Conservation (phyloP, 768 basidiomycete genomes). For the Hydnomerulius pinastri region DNA sequence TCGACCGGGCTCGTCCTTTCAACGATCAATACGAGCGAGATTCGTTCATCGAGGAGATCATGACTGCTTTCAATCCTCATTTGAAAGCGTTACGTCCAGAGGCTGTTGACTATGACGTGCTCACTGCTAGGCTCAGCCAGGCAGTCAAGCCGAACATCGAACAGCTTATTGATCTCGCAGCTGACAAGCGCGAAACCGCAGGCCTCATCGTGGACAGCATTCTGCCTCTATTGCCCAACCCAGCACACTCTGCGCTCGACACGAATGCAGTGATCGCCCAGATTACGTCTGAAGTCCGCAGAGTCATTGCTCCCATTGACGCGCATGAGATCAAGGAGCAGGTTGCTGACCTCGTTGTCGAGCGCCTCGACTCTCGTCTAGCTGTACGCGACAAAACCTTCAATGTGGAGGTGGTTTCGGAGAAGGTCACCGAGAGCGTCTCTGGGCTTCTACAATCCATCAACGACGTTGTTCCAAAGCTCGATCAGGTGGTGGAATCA, state of each 20-base stretch:
- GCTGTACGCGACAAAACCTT: slow-evolving; percentile 74
- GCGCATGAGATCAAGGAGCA: slow-evolving; percentile 88
- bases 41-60: slow-evolving; percentile 59
- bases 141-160: slow-evolving; percentile 89
- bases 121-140: slow-evolving; percentile 75
- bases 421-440: slow-evolving; percentile 57
- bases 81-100: slow-evolving; percentile 63
- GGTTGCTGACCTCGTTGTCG: slow-evolving; percentile 85
- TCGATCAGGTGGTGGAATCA: slow-evolving; percentile 43
- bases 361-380: slow-evolving; percentile 78
- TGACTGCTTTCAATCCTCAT: slow-evolving; percentile 58
- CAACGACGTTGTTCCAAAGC: slow-evolving; percentile 38
- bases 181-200: slow-evolving; percentile 87
- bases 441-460: slow-evolving; percentile 44
- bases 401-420: slow-evolving; percentile 58
- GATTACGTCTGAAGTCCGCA: slow-evolving; percentile 68
- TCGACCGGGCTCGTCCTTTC: slow-evolving; percentile 34
- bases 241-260: slow-evolving; percentile 45
- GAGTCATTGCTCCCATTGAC: slow-evolving; percentile 74
- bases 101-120: slow-evolving; percentile 73
- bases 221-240: slow-evolving; percentile 59
- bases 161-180: slow-evolving; percentile 85
- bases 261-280: slow-evolving; percentile 56
- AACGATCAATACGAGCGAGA: slow-evolving; percentile 52
- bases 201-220: slow-evolving; percentile 75